These are phyloP conservation scores for Hanseniaspora thailandica DNA, from an alignment of 805 yeast genomes.

Conservation along the genomic window DNA sequence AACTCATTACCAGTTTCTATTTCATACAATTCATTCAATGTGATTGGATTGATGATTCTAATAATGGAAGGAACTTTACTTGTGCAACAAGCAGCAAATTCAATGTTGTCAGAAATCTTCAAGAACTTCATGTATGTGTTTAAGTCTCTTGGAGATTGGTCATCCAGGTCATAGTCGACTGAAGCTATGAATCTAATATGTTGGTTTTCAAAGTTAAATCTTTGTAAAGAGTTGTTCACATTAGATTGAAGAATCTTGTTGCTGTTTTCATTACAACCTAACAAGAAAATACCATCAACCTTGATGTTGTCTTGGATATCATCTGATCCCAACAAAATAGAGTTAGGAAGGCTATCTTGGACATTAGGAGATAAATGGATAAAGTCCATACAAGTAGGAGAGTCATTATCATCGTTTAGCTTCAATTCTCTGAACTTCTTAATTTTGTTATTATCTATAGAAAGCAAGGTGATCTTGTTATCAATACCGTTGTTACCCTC, in stretches of 20 bases:
- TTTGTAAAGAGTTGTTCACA: constrained; percentile 43
- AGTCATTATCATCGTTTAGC: constrained; percentile 57
- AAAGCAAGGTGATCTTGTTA: constrained; percentile 61
- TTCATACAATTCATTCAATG: constrained; percentile 43
- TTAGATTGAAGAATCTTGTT: constrained; percentile 49
- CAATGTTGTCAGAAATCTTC: constrained; percentile 44
- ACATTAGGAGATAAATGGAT: background rate
- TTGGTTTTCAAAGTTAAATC: constrained; percentile 48
- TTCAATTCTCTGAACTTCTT: constrained; percentile 54
- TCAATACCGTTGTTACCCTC: constrained; percentile 83
- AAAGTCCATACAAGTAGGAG: constrained; percentile 73
- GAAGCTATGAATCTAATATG: constrained; percentile 51
- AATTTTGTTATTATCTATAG: constrained; percentile 37
- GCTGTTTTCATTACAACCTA: constrained; percentile 67
- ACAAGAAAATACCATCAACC: constrained; percentile 38
- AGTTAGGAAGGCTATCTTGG: background rate
- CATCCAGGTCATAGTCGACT: constrained; percentile 39
- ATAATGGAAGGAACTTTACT: constrained; percentile 53
- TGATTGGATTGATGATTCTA: constrained; percentile 46
- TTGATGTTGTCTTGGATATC: constrained; percentile 19
- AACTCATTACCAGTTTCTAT: constrained; percentile 44
- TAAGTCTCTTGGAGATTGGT: constrained; percentile 28
- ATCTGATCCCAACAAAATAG: constrained; percentile 3
- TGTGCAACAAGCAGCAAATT: constrained; percentile 57
- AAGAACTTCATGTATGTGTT: constrained; percentile 53